Base-by-base conservation (phyloP, 345 rosid species). In the Citrus inodora region DNA sequence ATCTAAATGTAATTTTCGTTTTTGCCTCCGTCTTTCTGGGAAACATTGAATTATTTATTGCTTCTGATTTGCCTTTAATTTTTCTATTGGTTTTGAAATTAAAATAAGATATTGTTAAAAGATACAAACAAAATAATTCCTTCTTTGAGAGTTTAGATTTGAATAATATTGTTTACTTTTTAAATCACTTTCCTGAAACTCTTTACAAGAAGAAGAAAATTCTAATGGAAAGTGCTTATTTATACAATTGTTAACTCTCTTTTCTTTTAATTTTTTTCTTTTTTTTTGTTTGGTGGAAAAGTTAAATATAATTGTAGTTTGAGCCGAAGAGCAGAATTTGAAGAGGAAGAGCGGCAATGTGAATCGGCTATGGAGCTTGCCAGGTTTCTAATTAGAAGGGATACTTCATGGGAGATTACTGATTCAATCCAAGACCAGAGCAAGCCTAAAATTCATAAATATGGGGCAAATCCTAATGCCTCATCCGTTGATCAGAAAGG, bases 401-500 rank as follows among this genome's bases (percentile, higher is more conserved):
- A 83, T 35, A 55, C 60, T 4, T 80, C 85, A 19, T 83, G 85
- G 83, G 70, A 40, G 46, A 1, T 28, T 1, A 28, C 61, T 75
- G 2, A 21, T 3, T 21, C 70, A 4, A 48, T 63, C 61, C 70
- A 42, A 0, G 78, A 75, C 22, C 61, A 63, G 60, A 64, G 78
- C 3, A 75, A 7, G 68, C 70, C 78, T 42, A 75, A 46, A 11
- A 75, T 75, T 1, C 78, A 75, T 7, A 75, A 4, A 75, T 75
- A 75, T 21, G 78, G 78, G 21, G 14, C 32, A 2, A 68, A n/a
- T 35, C 8, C 55, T 13, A 7, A 0, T 72, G 19, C 14, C 48
- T n/a, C 63, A 33, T 35, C 74, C 40, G 7, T 7, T 28, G 78
- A 59, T 25, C 33, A 13, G 6, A 68, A 38, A 2, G 72, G 72